A percentile compares a stretch with the other conserved stretches of the same genome.
Conservation (phyloP, 805 yeast species). For the Yarrowia osloensis region DNA sequence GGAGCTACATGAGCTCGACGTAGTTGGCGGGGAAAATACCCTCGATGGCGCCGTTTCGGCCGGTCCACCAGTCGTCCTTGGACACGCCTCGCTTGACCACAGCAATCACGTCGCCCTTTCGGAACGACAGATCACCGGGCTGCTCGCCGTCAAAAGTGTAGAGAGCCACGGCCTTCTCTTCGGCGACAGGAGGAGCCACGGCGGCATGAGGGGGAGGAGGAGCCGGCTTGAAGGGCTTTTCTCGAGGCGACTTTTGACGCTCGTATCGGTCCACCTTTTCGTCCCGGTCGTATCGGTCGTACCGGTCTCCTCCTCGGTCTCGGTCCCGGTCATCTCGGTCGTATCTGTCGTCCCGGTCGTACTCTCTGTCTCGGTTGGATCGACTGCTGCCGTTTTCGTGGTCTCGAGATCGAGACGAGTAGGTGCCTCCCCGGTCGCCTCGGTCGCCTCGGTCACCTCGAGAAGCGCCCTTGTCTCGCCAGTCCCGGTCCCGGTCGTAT, state of each 20-base stretch:
- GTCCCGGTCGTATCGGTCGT: slow-evolving; percentile 26
- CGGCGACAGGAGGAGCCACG: slow-evolving; percentile 37
- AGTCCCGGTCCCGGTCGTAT: slow-evolving; percentile 14
- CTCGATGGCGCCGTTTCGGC: slow-evolving; percentile 74
- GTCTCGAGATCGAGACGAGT: slow-evolving; percentile 24
- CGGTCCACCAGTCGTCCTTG: slow-evolving; percentile 99
- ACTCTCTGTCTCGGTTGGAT: slow-evolving; percentile 5
- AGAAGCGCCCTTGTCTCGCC: slow-evolving; percentile 29
- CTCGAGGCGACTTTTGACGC: slow-evolving; percentile 5
- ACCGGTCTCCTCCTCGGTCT: slow-evolving; percentile 2
- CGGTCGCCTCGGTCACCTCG: slow-evolving; percentile 6
- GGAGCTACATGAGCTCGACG: slow-evolving; percentile 66
- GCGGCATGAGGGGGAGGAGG: slow-evolving; percentile 24
- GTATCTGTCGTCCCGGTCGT: background rate
- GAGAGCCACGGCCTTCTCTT: slow-evolving; percentile 86
- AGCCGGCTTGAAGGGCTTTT: slow-evolving; percentile 30
- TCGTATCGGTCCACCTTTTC: slow-evolving; percentile 3
- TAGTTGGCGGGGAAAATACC: slow-evolving; percentile 98
- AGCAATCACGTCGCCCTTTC: slow-evolving; percentile 90
- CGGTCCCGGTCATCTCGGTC: slow-evolving; percentile 26
- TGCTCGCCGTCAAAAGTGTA: slow-evolving; percentile 90
- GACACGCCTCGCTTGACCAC: slow-evolving; percentile 84
- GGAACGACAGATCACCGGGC: slow-evolving; percentile 87
- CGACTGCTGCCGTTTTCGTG: slow-evolving; percentile 32
- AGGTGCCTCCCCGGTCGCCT: background rate